Percentiles rank a stretch among this genome's conserved stretches.
These are phyloP conservation scores for Nothophytophthora sp. DNA, from an alignment of 352 stramenopile species.

Conservation along the genomic window DNA sequence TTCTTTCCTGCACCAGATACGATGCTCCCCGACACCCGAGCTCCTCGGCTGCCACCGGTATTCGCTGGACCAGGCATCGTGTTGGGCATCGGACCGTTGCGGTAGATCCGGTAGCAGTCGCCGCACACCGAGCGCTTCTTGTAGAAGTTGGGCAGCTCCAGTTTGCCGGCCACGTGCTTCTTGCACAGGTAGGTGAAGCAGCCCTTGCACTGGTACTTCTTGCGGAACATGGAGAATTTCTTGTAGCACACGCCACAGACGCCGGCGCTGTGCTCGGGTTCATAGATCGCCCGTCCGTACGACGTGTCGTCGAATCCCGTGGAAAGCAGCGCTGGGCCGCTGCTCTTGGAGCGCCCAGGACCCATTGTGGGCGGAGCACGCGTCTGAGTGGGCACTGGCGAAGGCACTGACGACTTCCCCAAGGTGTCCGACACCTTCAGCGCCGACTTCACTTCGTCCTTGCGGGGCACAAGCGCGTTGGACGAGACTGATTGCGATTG, in stretches of 20 bases:
- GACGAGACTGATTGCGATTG: too few relatives aligned
- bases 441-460: conserved; percentile 5
- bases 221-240: conserved; percentile 86
- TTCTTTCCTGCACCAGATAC: conserved; percentile 24
- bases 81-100: conserved; percentile 49
- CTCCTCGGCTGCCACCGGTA: conserved; percentile 15
- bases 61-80: conserved; percentile 16
- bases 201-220: conserved; percentile 87
- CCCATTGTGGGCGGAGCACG: conserved; percentile 6
- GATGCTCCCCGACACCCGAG: conserved; percentile 21
- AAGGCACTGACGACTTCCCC: conserved; percentile 4
- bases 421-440: conserved; percentile 21
- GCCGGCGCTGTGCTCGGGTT: conserved; percentile 51
- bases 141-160: conserved; percentile 50
- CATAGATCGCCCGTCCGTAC: conserved; percentile 37
- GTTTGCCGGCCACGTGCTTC: conserved; percentile 79
- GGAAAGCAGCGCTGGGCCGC: not conserved
- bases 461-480: too few relatives aligned
- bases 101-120: conserved; percentile 75
- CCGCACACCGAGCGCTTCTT: conserved; percentile 80
- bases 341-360: conserved; percentile 23
- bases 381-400: conserved; percentile 7
- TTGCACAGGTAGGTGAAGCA: conserved; percentile 79
- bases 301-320: conserved; percentile 23
- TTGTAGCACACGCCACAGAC: conserved; percentile 86